Base-by-base conservation (phyloP, 2,329 filamentous ascomycete genomes). In the Magnaporthiopsis incrustans region DNA sequence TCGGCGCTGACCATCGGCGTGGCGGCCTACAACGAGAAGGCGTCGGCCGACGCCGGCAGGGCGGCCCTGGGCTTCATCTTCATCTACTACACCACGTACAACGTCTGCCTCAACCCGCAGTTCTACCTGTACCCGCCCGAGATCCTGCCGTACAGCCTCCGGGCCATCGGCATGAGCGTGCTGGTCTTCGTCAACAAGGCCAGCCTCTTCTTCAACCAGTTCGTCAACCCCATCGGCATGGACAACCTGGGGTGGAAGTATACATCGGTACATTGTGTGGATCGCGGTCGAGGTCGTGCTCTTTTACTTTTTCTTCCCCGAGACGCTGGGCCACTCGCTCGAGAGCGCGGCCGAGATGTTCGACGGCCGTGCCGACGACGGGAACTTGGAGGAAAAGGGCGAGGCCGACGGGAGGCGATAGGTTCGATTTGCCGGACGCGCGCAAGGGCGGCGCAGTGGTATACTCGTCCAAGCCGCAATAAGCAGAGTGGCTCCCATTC, bases 151-250 rank as follows among this genome's bases (percentile, higher is more conserved):
- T 32, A 32, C 30, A 32, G 30, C 30, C 30, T 32, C 30, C 30
- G 59, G 18, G 59, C 59, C 22, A 61, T 44, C 15, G 59, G 59
- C 26, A 7, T 61, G 33, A 38, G 32, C 11, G 38, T 61, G 25
- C 26, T 61, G 15, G n/a, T 61, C 32, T 61, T 61, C 59, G 32
- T 44, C 32, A 61, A 26, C 32, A 61, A 61, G 59, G 38, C 59
- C 6, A 33, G 30, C 25, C 38, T 33, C 27, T 35, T 61, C 22
- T 61, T 61, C 26, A 61, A 61, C 33, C 59, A 61, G 35, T 61
- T 61, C 59, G 59, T 61, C 60, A 56, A 61, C 60, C 60, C 60
- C 11, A 61, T 61, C n/a, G 60, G 60, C 14, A 61, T 61, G 60
- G 60, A 61, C 25, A 35, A 15, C 44, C 60, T 61, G n/a, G 60